Evolutionary conservation across 2,329 filamentous ascomycete genomes (phyloP), one percentile per base, ranked within the genome.

Genomic region (Alternaria solani): DNA sequence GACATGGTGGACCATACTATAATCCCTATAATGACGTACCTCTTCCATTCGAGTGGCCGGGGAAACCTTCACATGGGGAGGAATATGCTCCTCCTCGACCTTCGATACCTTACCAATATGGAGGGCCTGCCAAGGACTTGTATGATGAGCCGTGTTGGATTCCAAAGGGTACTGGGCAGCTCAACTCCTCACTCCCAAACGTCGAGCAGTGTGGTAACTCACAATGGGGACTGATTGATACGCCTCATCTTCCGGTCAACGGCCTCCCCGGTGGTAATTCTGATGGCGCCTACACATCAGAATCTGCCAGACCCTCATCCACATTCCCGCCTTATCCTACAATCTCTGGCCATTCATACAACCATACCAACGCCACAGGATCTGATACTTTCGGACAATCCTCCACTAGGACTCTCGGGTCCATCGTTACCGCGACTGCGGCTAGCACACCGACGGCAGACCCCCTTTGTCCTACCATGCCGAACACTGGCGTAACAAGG

Each of bases 401-500:
- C 51, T 48, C 32, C 16, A 38, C 46, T 4, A 18, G 46, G 20
- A 43, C 26, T 32, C 39, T 44, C n/a, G 36, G 18, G 2, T 14
- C 51, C 20, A 26, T 44, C 7, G 20, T 32, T 25, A 34, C 51
- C 20, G 39, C 20, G 7, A 34, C 39, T 32, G 38, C 51, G 14
- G 51, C 39, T 28, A 57, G 48, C 43, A 67, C 63, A 11, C 63
- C 67, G 1, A 52, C 42, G 18, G 51, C 53, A 39, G 62, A 61
- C 32, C 56, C 60, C 39, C 56, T 52, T 28, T 74, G 67, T 56
- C 69, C 66, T 2, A 64, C 51, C 16, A 74, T 77, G 65, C 75
- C 75, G 5, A 65, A 78, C 30, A 77, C 75, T 26, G 72, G 74
- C 46, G 67, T 76, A 1, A 77, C 74, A 4, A 65, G 75, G 5